These are phyloP conservation scores for Murraya koenigii DNA, from an alignment of 345 rosid species.

Conservation along the genomic window DNA sequence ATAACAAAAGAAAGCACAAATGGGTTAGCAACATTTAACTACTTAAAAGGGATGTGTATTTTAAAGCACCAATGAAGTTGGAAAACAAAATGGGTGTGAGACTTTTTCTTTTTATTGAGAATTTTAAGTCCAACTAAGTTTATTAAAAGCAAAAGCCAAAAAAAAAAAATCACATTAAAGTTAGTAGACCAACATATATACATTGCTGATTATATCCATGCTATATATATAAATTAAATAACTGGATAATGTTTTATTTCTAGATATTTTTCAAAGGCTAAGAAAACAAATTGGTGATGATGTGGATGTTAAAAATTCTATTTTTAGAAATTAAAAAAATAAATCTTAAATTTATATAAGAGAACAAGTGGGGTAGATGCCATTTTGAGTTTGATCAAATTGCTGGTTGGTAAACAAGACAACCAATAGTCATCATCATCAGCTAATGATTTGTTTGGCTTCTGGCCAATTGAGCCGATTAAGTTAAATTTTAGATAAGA, in stretches of 20 bases:
- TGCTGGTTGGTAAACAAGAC: conserved; percentile 4
- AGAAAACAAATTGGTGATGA: not conserved
- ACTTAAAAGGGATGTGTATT: not conserved
- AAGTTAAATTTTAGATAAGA: not conserved
- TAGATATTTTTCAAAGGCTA: not conserved
- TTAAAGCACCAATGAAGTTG: not conserved
- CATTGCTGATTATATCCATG: not conserved
- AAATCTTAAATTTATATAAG: not conserved
- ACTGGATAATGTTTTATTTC: not conserved
- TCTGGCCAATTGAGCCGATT: not conserved
- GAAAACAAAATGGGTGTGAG: not conserved
- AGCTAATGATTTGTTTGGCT: conserved; percentile 12
- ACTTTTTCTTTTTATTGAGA: not conserved
- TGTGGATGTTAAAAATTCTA: not conserved
- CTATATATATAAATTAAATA: too few relatives aligned
- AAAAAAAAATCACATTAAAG: not conserved
- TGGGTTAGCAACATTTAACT: not conserved
- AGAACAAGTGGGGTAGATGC: not conserved
- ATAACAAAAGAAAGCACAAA: not conserved
- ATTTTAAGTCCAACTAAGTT: not conserved
- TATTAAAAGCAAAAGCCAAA: not conserved
- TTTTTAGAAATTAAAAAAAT: not conserved
- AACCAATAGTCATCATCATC: not conserved
- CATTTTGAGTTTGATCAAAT: not conserved
- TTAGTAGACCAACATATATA: not conserved